These are phyloP conservation scores for Pleurotus citrinopileatus DNA, from an alignment of 768 basidiomycete species.

Conservation along the genomic window DNA sequence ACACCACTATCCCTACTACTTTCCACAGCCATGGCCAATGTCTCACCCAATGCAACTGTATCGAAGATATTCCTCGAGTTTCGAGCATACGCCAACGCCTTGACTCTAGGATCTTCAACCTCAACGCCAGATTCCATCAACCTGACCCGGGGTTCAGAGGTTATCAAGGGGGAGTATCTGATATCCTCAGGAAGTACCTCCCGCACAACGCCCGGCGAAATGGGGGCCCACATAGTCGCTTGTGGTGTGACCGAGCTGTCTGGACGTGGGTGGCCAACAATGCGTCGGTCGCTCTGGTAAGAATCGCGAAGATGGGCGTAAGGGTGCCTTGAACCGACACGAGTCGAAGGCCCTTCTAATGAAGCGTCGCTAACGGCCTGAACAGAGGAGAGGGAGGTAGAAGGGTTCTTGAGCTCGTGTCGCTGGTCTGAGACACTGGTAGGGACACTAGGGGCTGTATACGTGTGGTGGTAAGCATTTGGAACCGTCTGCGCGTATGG, in stretches of 20 bases:
- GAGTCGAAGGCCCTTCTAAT: slow-evolving; percentile 30
- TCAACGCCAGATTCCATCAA: not conserved
- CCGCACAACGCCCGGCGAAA: slow-evolving; percentile 40
- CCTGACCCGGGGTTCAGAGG: slow-evolving; percentile 18
- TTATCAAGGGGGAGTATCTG: slow-evolving; percentile 44
- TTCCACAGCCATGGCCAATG: slow-evolving; percentile 8
- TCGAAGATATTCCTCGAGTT: slow-evolving; percentile 35
- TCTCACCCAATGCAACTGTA: slow-evolving; percentile 34
- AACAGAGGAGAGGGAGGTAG: not conserved
- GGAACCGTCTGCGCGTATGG: slow-evolving; percentile 48
- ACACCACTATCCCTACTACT: slow-evolving; percentile 40
- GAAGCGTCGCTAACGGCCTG: slow-evolving; percentile 24
- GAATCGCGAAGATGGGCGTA: slow-evolving; percentile 39
- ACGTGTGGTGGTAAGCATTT: slow-evolving; percentile 22
- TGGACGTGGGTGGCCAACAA: slow-evolving; percentile 28
- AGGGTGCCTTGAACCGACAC: slow-evolving; percentile 46
- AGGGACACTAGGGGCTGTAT: slow-evolving; percentile 4
- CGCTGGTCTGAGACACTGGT: slow-evolving; percentile 9
- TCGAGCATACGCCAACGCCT: slow-evolving; percentile 14
- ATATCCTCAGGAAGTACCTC: slow-evolving; percentile 45
- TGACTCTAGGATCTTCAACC: not conserved
- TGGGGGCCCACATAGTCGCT: slow-evolving; percentile 50
- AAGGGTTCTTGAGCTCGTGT: slow-evolving; percentile 9
- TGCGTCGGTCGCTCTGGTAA: slow-evolving; percentile 28
- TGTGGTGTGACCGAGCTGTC: slow-evolving; percentile 38